Conservation (phyloP, 225 moss, liverwort and hornwort genomes). For the Bryoerythrophyllum caledonicum region DNA sequence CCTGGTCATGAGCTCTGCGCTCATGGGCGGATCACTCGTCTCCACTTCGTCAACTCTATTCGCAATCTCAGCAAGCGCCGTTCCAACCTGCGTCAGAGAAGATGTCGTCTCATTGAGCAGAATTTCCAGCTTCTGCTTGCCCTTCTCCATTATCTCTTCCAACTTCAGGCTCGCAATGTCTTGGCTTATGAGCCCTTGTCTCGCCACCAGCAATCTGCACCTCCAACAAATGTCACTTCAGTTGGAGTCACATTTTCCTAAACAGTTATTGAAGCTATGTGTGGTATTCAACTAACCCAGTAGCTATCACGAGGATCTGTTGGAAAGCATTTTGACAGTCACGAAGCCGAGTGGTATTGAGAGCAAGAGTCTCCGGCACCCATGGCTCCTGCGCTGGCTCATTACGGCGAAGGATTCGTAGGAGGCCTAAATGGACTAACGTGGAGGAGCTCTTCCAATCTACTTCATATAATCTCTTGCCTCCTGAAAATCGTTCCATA, state of each 20-base stretch:
- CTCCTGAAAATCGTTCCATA: slow-evolving; percentile 40
- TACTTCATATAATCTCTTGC: slow-evolving; percentile 51
- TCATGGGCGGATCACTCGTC: slow-evolving; percentile 38
- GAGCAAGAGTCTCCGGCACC: slow-evolving; percentile 84
- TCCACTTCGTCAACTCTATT: slow-evolving; percentile 41
- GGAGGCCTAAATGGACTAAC: slow-evolving; percentile 65
- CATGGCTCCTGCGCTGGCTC: slow-evolving; percentile 73
- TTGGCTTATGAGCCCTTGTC: slow-evolving; percentile 85
- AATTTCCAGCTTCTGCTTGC: slow-evolving; percentile 70
- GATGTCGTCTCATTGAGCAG: slow-evolving; percentile 69
- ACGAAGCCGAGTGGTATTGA: slow-evolving; percentile 66
- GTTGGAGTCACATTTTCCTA: too few relatives aligned
- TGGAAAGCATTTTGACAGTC: slow-evolving; percentile 89
- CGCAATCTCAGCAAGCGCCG: slow-evolving; percentile 81
- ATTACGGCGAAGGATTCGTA: slow-evolving; percentile 61
- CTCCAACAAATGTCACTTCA: not conserved
- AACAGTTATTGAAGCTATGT: not conserved
- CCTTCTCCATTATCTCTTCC: slow-evolving; percentile 69
- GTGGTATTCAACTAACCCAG: slow-evolving; percentile 52
- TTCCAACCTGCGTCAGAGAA: slow-evolving; percentile 70
- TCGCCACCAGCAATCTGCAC: slow-evolving; percentile 78
- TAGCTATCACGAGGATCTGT: slow-evolving; percentile 85
- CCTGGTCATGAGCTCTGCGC: slow-evolving; percentile 80
- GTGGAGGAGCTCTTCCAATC: slow-evolving; percentile 76
- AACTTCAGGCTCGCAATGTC: slow-evolving; percentile 55